phyloP scores from a whole-genome alignment of 2,329 filamentous ascomycete species.

The Pseudogymnoascus sp. region DNA sequence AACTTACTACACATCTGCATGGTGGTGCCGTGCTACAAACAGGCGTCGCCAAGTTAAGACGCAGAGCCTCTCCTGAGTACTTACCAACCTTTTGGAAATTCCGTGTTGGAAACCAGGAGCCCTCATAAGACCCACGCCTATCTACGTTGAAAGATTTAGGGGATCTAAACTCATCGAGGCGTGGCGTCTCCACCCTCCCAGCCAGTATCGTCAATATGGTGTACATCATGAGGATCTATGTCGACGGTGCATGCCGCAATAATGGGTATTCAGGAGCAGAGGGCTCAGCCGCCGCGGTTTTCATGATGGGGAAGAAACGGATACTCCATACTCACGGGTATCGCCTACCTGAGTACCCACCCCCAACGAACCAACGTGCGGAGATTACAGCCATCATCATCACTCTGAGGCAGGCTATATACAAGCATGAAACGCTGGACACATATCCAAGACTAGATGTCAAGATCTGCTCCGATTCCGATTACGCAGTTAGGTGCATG shows the following conservation, averaged over 20 bases:
- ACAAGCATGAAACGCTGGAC: constrained; percentile 20
- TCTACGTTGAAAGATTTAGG: not conserved
- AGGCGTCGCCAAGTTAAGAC: not conserved
- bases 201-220: constrained; percentile 22
- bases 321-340: constrained; percentile 9
- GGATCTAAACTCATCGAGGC: not conserved
- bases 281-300: constrained; percentile 29
- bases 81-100: not conserved
- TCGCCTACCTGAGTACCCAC: constrained; percentile 11
- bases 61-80: not conserved
- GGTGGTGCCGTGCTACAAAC: not conserved
- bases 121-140: not conserved
- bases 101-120: not conserved
- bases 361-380: constrained; percentile 31
- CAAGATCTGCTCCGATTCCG: constrained; percentile 31
- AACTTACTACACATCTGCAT: not conserved
- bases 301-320: constrained; percentile 11
- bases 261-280: constrained; percentile 25
- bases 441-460: constrained; percentile 21
- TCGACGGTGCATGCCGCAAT: constrained; percentile 31
- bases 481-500: constrained; percentile 31
- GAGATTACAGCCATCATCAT: constrained; percentile 35
- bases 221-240: constrained; percentile 29
- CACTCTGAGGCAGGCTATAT: constrained; percentile 39
- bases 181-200: not conserved